A percentile compares a stretch with the other conserved stretches of the same genome.
These are phyloP conservation scores for Neoarthrinium moseri DNA, from an alignment of 2,329 filamentous ascomycete genomes.

Conservation along the genomic window DNA sequence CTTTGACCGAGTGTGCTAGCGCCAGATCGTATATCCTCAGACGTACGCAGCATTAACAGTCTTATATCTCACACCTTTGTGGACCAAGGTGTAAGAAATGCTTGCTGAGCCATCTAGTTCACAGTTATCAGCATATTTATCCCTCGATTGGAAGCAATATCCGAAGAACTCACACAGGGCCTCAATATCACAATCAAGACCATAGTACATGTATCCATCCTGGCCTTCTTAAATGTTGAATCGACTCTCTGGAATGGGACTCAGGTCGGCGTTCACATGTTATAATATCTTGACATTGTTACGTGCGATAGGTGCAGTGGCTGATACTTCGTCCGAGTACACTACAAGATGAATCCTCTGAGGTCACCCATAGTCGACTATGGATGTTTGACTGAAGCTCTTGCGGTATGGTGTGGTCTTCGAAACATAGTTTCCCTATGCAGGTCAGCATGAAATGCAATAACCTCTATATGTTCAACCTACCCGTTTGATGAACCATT, in stretches of 20 bases:
- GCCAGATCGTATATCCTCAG: too few relatives aligned
- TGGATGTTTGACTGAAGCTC: conserved; percentile 14
- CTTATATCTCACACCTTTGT: conserved; percentile 1
- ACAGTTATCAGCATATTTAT: neutral
- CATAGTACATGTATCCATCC: conserved; percentile 38
- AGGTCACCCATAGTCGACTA: conserved; percentile 32
- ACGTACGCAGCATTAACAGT: conserved; percentile 1
- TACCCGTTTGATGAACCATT: conserved; percentile 42
- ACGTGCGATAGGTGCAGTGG: conserved; percentile 30
- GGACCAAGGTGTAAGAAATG: neutral
- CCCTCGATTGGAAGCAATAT: neutral
- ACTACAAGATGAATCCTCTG: conserved; percentile 33
- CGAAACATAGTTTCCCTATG: conserved; percentile 35
- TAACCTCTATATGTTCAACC: neutral
- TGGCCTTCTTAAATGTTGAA: conserved; percentile 30
- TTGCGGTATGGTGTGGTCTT: conserved; percentile 37
- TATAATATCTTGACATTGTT: conserved; percentile 35
- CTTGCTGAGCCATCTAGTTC: neutral
- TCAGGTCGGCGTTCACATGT: conserved; percentile 38
- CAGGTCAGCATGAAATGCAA: conserved; percentile 3
- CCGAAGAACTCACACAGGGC: conserved; percentile 29
- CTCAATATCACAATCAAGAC: conserved; percentile 38
- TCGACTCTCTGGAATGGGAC: conserved; percentile 36
- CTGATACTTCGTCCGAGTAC: conserved; percentile 29
- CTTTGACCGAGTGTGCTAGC: too few relatives aligned